Evolutionary conservation across 2,329 filamentous ascomycete genomes (phyloP).

Genomic region (Fusarium sp.): DNA sequence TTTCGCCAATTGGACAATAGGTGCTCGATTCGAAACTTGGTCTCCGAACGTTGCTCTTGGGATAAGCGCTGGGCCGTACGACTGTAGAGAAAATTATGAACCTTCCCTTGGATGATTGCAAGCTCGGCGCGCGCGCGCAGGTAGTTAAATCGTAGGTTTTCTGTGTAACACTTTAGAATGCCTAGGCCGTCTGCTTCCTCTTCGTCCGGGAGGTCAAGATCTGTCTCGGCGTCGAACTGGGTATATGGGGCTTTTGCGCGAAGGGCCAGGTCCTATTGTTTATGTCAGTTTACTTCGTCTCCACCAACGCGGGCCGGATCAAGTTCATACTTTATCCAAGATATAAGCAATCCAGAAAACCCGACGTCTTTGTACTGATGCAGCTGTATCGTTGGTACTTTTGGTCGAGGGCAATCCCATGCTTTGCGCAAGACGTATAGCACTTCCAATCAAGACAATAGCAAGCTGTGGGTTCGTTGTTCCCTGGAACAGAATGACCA

Average conservation of each 20-base stretch:
- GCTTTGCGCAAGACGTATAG: background rate
- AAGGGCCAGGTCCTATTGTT: background rate
- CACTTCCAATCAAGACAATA: constrained; percentile 1
- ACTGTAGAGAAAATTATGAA: constrained; percentile 1
- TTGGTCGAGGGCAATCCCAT: background rate
- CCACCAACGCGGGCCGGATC: too few species aligned
- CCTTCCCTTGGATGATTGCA: background rate
- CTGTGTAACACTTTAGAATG: background rate
- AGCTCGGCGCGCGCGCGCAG: background rate
- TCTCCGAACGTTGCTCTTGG: background rate
- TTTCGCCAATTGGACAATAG: background rate
- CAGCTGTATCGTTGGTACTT: background rate
- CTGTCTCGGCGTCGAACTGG: constrained; percentile 1
- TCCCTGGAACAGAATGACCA: background rate
- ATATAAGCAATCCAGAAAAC: constrained; percentile 4
- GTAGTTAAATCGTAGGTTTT: background rate
- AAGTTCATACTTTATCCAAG: background rate
- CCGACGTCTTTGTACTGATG: background rate
- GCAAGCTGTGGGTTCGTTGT: background rate
- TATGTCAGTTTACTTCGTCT: too few species aligned
- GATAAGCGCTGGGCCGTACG: background rate
- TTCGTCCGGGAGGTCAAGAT: background rate
- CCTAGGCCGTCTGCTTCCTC: background rate
- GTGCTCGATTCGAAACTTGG: background rate
- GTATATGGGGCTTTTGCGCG: constrained; percentile 1